Percentiles rank a stretch among this genome's conserved stretches.
These are phyloP conservation scores for Solanum pinnatisectum DNA, from an alignment of 257 asterid species.

Conservation along the genomic window DNA sequence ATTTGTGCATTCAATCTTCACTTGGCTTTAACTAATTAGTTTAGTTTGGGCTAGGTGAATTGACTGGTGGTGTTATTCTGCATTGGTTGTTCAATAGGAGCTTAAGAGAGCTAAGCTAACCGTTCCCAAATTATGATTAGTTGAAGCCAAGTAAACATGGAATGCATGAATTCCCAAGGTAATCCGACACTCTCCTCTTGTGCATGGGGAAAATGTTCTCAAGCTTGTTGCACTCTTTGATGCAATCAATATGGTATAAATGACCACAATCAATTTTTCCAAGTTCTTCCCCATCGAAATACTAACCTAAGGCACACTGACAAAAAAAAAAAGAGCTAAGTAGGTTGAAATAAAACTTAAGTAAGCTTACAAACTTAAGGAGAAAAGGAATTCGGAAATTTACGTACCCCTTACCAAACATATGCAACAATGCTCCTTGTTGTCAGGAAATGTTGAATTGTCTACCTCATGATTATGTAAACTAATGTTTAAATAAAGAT, in stretches of 20 bases:
- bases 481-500: too few relatives aligned
- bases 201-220: background rate
- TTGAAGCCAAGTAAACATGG: background rate
- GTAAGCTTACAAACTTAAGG: too few relatives aligned
- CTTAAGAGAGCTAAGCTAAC: background rate
- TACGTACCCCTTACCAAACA: too few relatives aligned
- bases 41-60: background rate
- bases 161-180: background rate
- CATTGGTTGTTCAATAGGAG: background rate
- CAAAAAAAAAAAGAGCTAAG: too few relatives aligned
- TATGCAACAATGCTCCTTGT: too few relatives aligned
- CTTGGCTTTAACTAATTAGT: background rate
- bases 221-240: too few relatives aligned
- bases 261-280: background rate
- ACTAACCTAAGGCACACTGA: background rate
- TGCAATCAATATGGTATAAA: too few relatives aligned
- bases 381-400: too few relatives aligned
- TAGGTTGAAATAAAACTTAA: too few relatives aligned
- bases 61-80: background rate
- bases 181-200: background rate
- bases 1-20: background rate
- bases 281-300: background rate
- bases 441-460: background rate
- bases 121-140: background rate
- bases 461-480: too few relatives aligned